phyloP scores from a whole-genome alignment of 768 basidiomycete genomes.

The Kwoniella newhampshirensis region DNA sequence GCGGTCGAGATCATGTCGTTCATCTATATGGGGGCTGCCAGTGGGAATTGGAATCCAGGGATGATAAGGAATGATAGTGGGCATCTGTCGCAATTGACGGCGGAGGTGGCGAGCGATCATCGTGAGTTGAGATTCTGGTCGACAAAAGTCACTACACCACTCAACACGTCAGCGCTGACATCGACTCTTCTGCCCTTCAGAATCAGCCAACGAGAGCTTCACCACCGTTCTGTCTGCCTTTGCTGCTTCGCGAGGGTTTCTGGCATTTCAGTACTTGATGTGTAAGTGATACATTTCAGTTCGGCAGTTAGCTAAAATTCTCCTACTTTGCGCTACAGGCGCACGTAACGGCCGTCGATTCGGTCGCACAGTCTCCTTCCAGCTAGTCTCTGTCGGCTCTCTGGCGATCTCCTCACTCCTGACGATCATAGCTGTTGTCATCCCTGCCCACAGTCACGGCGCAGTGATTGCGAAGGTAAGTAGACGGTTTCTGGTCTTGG shows the following conservation, averaged over 20 bases:
- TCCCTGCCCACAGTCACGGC: constrained; percentile 19
- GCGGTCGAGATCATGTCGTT: constrained; percentile 32
- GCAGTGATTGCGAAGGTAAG: constrained; percentile 26
- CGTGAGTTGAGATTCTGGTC: not conserved
- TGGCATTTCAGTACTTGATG: constrained; percentile 28
- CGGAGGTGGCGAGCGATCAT: too few relatives aligned
- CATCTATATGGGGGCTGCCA: constrained; percentile 41
- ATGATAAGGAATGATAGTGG: constrained; percentile 17
- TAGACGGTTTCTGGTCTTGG: not conserved
- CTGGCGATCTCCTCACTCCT: constrained; percentile 20
- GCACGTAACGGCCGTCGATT: constrained; percentile 16
- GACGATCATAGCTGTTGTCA: constrained; percentile 13
- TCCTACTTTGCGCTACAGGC: constrained; percentile 10
- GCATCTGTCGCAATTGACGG: not conserved
- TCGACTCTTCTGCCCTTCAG: constrained; percentile 3
- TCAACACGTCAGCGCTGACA: too few relatives aligned
- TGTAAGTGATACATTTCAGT: constrained; percentile 14
- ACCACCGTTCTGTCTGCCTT: constrained; percentile 34
- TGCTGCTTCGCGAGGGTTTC: constrained; percentile 22
- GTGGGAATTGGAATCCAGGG: constrained; percentile 36
- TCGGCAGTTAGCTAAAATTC: not conserved
- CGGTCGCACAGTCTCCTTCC: constrained; percentile 7
- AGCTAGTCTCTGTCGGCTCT: constrained; percentile 5
- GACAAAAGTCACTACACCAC: too few relatives aligned
- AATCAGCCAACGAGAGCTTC: constrained; percentile 26